These are phyloP conservation scores for Shiraia sp. DNA, from an alignment of 2,329 filamentous ascomycete species.

Conservation along the genomic window DNA sequence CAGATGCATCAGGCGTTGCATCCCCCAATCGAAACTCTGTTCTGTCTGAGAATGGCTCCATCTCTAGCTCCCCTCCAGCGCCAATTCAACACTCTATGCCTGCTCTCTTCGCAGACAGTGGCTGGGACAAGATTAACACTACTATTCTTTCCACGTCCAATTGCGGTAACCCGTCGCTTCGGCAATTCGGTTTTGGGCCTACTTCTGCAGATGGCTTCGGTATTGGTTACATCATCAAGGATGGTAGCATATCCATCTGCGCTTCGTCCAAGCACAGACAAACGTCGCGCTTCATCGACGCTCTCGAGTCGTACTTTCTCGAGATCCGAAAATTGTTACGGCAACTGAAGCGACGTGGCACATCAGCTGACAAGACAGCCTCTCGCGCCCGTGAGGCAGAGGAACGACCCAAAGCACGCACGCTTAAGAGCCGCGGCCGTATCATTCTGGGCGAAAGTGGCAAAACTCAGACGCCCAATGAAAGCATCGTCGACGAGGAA, in stretches of 20 bases:
- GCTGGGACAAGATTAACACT: constrained; percentile 94
- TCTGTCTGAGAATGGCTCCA: constrained; percentile 54
- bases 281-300: constrained; percentile 86
- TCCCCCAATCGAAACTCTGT: constrained; percentile 60
- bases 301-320: constrained; percentile 84
- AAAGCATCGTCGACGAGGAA: constrained; percentile 72
- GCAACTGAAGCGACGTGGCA: constrained; percentile 64
- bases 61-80: constrained; percentile 56
- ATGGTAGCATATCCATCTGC: constrained; percentile 86
- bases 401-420: constrained; percentile 50
- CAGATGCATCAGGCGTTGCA: constrained; percentile 55
- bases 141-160: constrained; percentile 97
- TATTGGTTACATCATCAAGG: constrained; percentile 99
- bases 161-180: constrained; percentile 91
- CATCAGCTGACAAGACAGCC: constrained; percentile 56
- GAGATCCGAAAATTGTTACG: constrained; percentile 86
- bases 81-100: constrained; percentile 62
- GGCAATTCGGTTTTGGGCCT: constrained; percentile 95
- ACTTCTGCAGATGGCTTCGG: constrained; percentile 94
- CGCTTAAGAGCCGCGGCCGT: constrained; percentile 73
- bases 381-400: constrained; percentile 66
- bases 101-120: constrained; percentile 79
- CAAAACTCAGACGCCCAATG: constrained; percentile 56
- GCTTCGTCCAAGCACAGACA: constrained; percentile 92
- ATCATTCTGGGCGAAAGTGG: constrained; percentile 67